These are phyloP conservation scores for Diphasiastrum complanatum DNA, from an alignment of 83 land plant genomes.

Conservation along the genomic window DNA sequence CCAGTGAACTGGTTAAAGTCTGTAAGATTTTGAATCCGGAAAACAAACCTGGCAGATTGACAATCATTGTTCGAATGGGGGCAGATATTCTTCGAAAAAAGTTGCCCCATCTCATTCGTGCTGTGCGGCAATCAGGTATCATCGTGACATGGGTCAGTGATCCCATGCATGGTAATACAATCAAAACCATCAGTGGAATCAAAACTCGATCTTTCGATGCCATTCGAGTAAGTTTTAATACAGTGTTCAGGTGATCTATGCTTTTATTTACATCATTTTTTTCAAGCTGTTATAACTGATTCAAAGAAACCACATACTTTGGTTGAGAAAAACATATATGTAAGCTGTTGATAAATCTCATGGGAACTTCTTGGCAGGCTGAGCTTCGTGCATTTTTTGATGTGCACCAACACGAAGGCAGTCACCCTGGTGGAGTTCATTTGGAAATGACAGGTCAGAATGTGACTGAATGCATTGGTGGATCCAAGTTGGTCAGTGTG, in stretches of 20 bases:
- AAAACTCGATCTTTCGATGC: conserved; percentile 65
- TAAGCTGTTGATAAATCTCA: background rate
- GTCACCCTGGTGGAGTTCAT: conserved; percentile 78
- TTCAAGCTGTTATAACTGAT: background rate
- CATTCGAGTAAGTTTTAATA: conserved; percentile 39
- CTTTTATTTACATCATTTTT: background rate
- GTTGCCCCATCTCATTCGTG: conserved; percentile 53
- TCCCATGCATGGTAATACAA: conserved; percentile 72
- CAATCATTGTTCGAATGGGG: conserved; percentile 55
- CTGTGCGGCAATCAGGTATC: conserved; percentile 48
- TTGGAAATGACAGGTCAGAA: conserved; percentile 82
- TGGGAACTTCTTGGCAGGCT: conserved; percentile 34
- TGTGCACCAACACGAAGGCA: conserved; percentile 76
- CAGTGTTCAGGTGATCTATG: too few relatives aligned
- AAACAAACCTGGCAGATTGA: conserved; percentile 61
- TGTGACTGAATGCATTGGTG: conserved; percentile 76
- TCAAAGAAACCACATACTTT: background rate
- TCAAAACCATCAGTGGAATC: conserved; percentile 55
- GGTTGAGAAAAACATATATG: background rate
- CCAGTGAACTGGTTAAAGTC: conserved; percentile 49
- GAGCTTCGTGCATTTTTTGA: conserved; percentile 76
- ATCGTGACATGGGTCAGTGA: conserved; percentile 68
- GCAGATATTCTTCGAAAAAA: conserved; percentile 58
- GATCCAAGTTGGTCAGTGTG: conserved; percentile 43
- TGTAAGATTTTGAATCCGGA: conserved; percentile 52